phyloP scores from a whole-genome alignment of 345 rosid species.

The Turnera subulata region DNA sequence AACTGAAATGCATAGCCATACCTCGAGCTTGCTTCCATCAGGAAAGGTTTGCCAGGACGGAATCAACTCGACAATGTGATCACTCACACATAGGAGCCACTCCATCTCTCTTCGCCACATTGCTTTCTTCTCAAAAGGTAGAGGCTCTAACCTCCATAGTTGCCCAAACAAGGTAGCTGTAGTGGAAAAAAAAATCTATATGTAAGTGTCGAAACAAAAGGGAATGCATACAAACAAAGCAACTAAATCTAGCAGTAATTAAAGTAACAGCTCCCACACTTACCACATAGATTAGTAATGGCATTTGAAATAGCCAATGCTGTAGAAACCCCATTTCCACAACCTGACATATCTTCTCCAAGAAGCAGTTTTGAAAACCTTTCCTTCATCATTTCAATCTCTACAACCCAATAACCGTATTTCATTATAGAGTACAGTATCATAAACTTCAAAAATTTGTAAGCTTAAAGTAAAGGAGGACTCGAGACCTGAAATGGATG shows the following conservation, averaged over 20 bases:
- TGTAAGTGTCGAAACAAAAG: constrained; percentile 9
- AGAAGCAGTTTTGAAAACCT: constrained; percentile 90
- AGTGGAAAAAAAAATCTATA: constrained; percentile 5
- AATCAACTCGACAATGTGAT: constrained; percentile 90
- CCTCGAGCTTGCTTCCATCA: constrained; percentile 97
- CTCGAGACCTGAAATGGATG: constrained; percentile 55
- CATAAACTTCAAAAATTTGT: background rate
- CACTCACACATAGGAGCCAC: constrained; percentile 89
- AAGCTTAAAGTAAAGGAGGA: constrained; percentile 8
- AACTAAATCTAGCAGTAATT: background rate
- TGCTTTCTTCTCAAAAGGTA: constrained; percentile 71
- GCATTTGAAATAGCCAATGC: constrained; percentile 95
- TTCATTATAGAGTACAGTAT: constrained; percentile 8
- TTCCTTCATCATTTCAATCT: constrained; percentile 94
- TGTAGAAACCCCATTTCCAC: constrained; percentile 92
- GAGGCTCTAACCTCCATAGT: constrained; percentile 92
- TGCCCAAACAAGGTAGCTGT: constrained; percentile 92
- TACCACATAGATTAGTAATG: constrained; percentile 96
- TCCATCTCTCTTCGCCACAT: constrained; percentile 99
- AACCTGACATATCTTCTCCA: constrained; percentile 99
- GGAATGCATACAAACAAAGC: background rate
- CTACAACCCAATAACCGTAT: constrained; percentile 34
- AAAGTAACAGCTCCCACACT: constrained; percentile 10
- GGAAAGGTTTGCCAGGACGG: constrained; percentile 98
- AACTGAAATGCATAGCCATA: too few species aligned